These are phyloP conservation scores for Starmerella bacillaris DNA, from an alignment of 805 yeast species.

Conservation along the genomic window DNA sequence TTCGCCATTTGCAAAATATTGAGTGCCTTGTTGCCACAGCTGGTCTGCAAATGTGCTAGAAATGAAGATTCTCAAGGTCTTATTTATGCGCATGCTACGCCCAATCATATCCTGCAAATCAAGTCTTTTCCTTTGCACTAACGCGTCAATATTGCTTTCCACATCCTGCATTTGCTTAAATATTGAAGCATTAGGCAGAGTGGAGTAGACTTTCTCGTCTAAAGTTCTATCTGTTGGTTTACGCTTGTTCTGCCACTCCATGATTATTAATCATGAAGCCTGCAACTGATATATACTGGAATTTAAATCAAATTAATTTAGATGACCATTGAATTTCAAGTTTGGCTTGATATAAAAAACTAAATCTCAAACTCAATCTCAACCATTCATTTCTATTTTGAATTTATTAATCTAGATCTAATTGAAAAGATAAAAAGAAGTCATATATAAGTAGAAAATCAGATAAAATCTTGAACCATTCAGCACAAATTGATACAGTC, in stretches of 20 bases:
- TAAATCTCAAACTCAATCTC: too few species aligned
- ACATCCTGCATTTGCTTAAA: slow-evolving; percentile 58
- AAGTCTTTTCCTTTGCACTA: slow-evolving; percentile 62
- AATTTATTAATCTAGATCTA: too few species aligned
- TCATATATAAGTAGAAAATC: too few species aligned
- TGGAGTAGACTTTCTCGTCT: slow-evolving; percentile 29
- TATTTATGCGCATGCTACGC: slow-evolving; percentile 32
- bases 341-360: too few species aligned
- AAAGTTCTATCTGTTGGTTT: slow-evolving; percentile 38
- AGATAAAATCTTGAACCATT: too few species aligned
- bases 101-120: slow-evolving; percentile 61
- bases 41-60: slow-evolving; percentile 73
- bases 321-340: too few species aligned
- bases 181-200: slow-evolving; percentile 52
- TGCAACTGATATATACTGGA: too few species aligned
- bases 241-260: slow-evolving; percentile 19
- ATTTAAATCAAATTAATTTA: too few species aligned
- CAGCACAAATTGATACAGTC: too few species aligned
- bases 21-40: slow-evolving; percentile 51
- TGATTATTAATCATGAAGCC: background rate
- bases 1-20: slow-evolving; percentile 14
- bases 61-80: slow-evolving; percentile 57
- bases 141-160: slow-evolving; percentile 66
- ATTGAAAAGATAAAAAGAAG: too few species aligned
- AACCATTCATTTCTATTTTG: too few species aligned